These are phyloP conservation scores for Ilyonectria mors-panacis DNA, from an alignment of 2,329 filamentous ascomycete genomes.

Conservation along the genomic window DNA sequence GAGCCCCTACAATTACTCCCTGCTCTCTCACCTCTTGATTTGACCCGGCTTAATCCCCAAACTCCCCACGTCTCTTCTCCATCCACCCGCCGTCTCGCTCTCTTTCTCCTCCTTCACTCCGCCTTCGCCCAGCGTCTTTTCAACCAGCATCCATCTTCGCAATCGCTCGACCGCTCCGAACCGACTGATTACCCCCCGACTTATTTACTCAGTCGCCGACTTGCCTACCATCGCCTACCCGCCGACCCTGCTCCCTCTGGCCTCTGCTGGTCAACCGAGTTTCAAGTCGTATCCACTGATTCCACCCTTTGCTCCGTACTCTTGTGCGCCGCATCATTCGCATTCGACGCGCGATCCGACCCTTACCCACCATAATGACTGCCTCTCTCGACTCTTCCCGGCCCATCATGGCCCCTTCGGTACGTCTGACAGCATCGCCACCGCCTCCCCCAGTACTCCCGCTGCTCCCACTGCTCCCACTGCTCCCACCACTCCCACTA, in stretches of 20 bases:
- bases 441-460: constrained; percentile 5
- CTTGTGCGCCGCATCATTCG: constrained; percentile 35
- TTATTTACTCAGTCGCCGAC: constrained; percentile 17
- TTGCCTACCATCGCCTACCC: background rate
- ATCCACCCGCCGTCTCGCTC: background rate
- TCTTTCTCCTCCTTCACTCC: constrained; percentile 10
- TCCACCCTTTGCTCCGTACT: constrained; percentile 11
- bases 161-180: background rate
- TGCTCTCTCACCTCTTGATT: constrained; percentile 13
- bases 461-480: constrained; percentile 5
- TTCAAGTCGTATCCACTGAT: constrained; percentile 33
- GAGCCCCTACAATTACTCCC: background rate
- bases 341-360: constrained; percentile 28
- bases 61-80: constrained; percentile 19
- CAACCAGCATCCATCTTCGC: background rate
- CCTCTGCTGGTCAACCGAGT: constrained; percentile 21
- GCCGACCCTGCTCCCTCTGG: background rate
- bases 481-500: background rate
- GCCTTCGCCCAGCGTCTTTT: background rate
- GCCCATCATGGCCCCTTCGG: constrained; percentile 75
- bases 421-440: constrained; percentile 58
- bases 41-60: constrained; percentile 27
- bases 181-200: constrained; percentile 6
- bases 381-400: constrained; percentile 72
- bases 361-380: constrained; percentile 61